phyloP scores from a whole-genome alignment of 2,329 filamentous ascomycete genomes.

The Penicillium sclerotiorum region DNA sequence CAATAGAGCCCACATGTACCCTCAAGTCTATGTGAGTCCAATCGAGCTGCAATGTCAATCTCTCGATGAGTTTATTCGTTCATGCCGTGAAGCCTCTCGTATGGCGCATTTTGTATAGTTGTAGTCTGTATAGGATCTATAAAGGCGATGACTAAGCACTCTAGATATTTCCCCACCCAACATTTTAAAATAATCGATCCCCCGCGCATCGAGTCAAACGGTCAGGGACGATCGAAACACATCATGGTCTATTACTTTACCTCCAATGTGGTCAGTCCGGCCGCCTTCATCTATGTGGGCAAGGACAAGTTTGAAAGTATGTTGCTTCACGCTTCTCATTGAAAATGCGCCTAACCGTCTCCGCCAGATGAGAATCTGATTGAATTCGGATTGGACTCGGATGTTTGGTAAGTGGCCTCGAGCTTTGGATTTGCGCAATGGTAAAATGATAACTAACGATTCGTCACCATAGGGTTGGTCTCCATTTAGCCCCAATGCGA shows the following conservation, averaged over 20 bases:
- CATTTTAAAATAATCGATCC: no score
- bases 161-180: no score
- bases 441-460: conserved; percentile 8
- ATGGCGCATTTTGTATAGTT: no score
- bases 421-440: background rate
- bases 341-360: conserved; percentile 16
- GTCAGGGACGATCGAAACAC: no score
- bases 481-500: background rate
- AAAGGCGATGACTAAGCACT: no score
- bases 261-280: conserved; percentile 77
- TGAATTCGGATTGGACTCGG: conserved; percentile 85
- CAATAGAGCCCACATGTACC: no score
- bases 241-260: conserved; percentile 97
- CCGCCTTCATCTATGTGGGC: conserved; percentile 91
- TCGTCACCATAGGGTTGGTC: conserved; percentile 34
- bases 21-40: no score
- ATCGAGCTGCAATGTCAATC: no score
- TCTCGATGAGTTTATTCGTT: no score
- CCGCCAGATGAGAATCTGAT: conserved; percentile 91
- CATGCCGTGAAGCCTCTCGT: no score
- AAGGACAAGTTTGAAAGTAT: conserved; percentile 99
- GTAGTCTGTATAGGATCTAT: no score
- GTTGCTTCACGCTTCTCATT: conserved; percentile 31
- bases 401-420: conserved; percentile 73
- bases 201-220: no score